Conservation (phyloP, 495 filamentous ascomycete species). For the Lasiosphaeria miniovina region DNA sequence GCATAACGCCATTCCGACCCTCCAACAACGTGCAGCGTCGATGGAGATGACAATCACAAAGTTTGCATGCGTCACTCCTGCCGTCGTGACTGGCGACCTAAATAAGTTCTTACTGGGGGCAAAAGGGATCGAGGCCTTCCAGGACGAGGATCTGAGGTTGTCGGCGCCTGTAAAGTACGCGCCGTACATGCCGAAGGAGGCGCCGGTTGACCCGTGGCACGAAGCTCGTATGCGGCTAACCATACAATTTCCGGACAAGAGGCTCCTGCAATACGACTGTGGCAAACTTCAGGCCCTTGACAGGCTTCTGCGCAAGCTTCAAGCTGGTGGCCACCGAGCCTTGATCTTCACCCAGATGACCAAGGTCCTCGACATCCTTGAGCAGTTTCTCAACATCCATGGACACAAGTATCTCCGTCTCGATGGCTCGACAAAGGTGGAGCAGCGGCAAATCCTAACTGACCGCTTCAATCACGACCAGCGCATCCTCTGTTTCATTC, state of each 20-base stretch:
- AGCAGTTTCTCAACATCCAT: slow-evolving; percentile 97
- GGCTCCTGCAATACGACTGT: slow-evolving; percentile 94
- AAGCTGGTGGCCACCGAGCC: slow-evolving; percentile 86
- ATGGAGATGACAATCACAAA: slow-evolving; percentile 76
- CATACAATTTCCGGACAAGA: slow-evolving; percentile 95
- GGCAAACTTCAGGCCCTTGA: slow-evolving; percentile 94
- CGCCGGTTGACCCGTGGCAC: slow-evolving; percentile 75
- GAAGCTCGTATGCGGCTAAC: slow-evolving; percentile 88
- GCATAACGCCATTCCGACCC: slow-evolving; percentile 65
- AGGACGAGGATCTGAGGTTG: slow-evolving; percentile 45
- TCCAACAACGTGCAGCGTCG: slow-evolving; percentile 65
- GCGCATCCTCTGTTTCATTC: slow-evolving; percentile 90
- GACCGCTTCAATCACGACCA: slow-evolving; percentile 96
- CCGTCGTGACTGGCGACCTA: slow-evolving; percentile 77
- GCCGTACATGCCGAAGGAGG: slow-evolving; percentile 52
- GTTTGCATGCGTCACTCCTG: slow-evolving; percentile 88
- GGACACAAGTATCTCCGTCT: slow-evolving; percentile 89
- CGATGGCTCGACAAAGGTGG: slow-evolving; percentile 90
- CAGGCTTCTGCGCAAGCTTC: slow-evolving; percentile 78
- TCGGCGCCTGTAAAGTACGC: slow-evolving; percentile 44
- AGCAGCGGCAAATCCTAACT: slow-evolving; percentile 91
- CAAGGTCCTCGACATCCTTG: slow-evolving; percentile 93
- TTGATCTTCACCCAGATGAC: slow-evolving; percentile 99
- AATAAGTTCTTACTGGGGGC: slow-evolving; percentile 60
- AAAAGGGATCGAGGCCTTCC: slow-evolving; percentile 58